Base-by-base conservation (phyloP, 1,139 yeast genomes). In the Schwanniomyces etchellsii region DNA sequence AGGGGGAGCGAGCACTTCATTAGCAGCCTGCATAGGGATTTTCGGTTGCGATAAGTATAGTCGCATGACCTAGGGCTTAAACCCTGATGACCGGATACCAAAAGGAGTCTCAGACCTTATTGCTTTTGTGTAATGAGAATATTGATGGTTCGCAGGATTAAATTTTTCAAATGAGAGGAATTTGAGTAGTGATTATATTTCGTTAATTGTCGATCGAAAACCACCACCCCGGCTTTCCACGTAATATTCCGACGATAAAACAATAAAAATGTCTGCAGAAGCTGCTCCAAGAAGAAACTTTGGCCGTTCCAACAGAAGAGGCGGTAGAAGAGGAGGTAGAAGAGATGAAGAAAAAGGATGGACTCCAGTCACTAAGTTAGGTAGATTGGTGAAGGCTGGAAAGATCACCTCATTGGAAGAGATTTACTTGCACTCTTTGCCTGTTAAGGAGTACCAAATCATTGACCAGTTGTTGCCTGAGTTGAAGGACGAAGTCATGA, bases 341-440 rank as follows among this genome's bases (percentile, higher is more conserved):
- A 72, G 75, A 55, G 79, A 74, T 52, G 96, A 89, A 73, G 97
- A 91, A 79, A 89, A 91, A 79, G 96, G 94, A 56, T 91, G 98
- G 98, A 82, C 81, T 59, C 99, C 99, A 74, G 98, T 91, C 66
- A 91, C 99, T 91, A 93, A 91, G 81, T 86, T 91, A 67, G 99
- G 98, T 74, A 89, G 99, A 82, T 82, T 91, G 62, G 98, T 93
- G 55, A 88, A 88, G 80, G 95, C 97, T 59, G 96, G 96, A 71
- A 91, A 91, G 83, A 79, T 91, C 74, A 73, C 93, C 67, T 71
- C 94, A 58, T 74, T 93, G 59, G 99, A 91, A 77, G 96, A 93
- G 77, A 86, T 91, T 77, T 91, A 88, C 94, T 77, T 91, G 68
- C 97, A 91, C 91, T 82, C 98, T 62, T 79, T 93, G 63, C 97